These are phyloP conservation scores for Linnemannia zychae DNA, from an alignment of 192 early-diverging fungal genomes.

Conservation along the genomic window DNA sequence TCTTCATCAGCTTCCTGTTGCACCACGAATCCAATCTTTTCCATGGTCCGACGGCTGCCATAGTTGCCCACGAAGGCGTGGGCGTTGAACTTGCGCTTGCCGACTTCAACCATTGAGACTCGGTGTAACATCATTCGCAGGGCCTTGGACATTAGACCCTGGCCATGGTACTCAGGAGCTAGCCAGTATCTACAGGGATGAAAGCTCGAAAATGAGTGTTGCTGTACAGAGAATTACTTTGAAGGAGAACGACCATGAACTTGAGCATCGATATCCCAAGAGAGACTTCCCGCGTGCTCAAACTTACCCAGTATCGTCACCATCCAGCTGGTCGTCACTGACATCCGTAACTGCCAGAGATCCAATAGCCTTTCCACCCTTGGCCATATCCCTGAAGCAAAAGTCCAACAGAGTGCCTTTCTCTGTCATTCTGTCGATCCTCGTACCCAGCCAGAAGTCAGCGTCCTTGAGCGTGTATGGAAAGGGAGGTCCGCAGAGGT, in stretches of 20 bases:
- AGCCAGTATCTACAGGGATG: constrained; percentile 20
- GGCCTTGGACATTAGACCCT: constrained; percentile 26
- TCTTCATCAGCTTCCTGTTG: background rate
- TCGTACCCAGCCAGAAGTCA: background rate
- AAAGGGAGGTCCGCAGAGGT: constrained; percentile 18
- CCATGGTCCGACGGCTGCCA: constrained; percentile 19
- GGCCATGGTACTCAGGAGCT: constrained; percentile 16
- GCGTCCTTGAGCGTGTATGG: constrained; percentile 16
- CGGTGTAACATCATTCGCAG: constrained; percentile 5
- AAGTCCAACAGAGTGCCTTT: constrained; percentile 1
- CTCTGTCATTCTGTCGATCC: background rate
- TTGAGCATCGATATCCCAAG: no score
- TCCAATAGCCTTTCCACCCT: constrained; percentile 11
- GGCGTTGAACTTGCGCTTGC: constrained; percentile 22
- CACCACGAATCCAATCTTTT: constrained; percentile 20
- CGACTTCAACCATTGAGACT: constrained; percentile 10
- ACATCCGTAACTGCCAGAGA: background rate
- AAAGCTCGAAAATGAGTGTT: no score
- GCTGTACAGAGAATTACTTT: no score
- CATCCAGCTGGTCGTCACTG: constrained; percentile 6
- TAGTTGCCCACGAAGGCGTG: constrained; percentile 8
- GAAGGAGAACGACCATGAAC: no score
- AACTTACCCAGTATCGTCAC: constrained; percentile 13
- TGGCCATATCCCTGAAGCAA: constrained; percentile 10
- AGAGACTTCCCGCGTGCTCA: no score